These are phyloP conservation scores for Yarrowia deformans DNA, from an alignment of 805 yeast genomes.

Conservation along the genomic window DNA sequence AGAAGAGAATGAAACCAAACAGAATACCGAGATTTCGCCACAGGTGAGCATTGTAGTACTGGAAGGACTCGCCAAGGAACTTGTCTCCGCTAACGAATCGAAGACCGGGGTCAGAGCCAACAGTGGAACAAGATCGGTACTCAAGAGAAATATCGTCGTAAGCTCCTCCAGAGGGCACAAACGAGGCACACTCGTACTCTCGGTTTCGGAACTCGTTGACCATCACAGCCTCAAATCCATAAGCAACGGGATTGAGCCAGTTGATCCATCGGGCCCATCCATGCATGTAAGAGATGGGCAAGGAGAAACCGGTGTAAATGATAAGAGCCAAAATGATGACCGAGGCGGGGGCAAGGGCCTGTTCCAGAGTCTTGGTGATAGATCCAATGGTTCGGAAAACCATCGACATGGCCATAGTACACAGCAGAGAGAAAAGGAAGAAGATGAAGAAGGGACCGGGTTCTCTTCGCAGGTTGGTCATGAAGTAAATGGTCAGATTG, in stretches of 20 bases:
- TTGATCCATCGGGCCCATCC: slow-evolving; percentile 62
- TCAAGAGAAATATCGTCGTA: slow-evolving; percentile 48
- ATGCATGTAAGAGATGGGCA: slow-evolving; percentile 56
- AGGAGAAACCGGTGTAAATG: slow-evolving; percentile 57
- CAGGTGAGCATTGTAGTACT: slow-evolving; percentile 57
- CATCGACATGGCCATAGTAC: slow-evolving; percentile 64
- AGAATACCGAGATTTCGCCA: slow-evolving; percentile 74
- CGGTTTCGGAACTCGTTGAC: slow-evolving; percentile 55
- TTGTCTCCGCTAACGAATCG: slow-evolving; percentile 59
- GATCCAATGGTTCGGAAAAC: slow-evolving; percentile 56
- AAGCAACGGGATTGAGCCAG: slow-evolving; percentile 56
- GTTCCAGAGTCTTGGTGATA: slow-evolving; percentile 50
- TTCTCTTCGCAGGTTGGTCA: slow-evolving; percentile 60
- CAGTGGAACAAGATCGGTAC: slow-evolving; percentile 61
- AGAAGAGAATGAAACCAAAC: slow-evolving; percentile 62
- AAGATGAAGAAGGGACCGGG: slow-evolving; percentile 64
- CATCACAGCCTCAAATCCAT: slow-evolving; percentile 57
- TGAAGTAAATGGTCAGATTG: slow-evolving; percentile 52
- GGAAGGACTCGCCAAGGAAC: slow-evolving; percentile 56
- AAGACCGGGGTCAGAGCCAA: slow-evolving; percentile 64
- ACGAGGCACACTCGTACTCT: slow-evolving; percentile 51
- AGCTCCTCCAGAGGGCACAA: slow-evolving; percentile 57
- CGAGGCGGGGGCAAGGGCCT: slow-evolving; percentile 57
- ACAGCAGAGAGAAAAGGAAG: slow-evolving; percentile 53
- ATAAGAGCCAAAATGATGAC: slow-evolving; percentile 53